Percentiles rank a stretch among this genome's conserved stretches.
Evolutionary conservation across 2,329 filamentous ascomycete genomes (phyloP).

Genomic region (Scolecobasidium constrictum): DNA sequence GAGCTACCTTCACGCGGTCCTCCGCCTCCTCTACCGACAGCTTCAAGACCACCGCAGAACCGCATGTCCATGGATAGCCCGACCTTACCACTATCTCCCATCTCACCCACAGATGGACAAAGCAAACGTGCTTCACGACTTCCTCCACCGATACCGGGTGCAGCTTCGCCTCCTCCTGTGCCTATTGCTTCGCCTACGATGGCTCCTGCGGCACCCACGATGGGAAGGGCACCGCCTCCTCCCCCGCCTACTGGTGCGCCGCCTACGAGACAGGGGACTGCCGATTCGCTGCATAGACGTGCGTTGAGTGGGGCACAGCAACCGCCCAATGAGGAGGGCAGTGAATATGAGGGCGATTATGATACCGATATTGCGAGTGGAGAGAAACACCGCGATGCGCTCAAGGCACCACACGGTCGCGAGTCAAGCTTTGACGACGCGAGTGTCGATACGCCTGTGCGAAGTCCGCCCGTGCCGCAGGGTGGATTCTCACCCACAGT

Average conservation of each 20-base stretch:
- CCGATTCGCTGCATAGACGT: slow-evolving; percentile 18
- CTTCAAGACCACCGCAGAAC: neutral
- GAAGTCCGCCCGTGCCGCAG: slow-evolving; percentile 27
- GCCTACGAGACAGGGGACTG: slow-evolving; percentile 24
- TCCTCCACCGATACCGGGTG: neutral
- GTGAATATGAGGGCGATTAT: slow-evolving; percentile 95
- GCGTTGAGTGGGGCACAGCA: slow-evolving; percentile 38
- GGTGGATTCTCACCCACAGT: slow-evolving; percentile 18
- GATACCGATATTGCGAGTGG: slow-evolving; percentile 95
- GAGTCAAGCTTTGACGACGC: slow-evolving; percentile 65
- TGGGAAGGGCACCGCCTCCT: slow-evolving; percentile 34
- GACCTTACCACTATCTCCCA: neutral
- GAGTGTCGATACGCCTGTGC: slow-evolving; percentile 40
- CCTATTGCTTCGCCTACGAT: slow-evolving; percentile 16
- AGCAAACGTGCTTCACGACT: neutral
- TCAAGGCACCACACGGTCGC: slow-evolving; percentile 70
- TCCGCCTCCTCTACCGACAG: slow-evolving; percentile 21
- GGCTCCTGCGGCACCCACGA: slow-evolving; percentile 9
- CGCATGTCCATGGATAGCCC: neutral
- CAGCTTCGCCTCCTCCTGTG: slow-evolving; percentile 18
- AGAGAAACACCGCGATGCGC: slow-evolving; percentile 83
- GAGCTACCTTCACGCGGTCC: slow-evolving; percentile 11
- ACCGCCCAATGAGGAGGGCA: slow-evolving; percentile 65
- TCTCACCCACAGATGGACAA: slow-evolving; percentile 18
- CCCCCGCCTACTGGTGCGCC: slow-evolving; percentile 31